Percentiles rank a stretch among this genome's conserved stretches.
Conservation (phyloP, 2,329 filamentous ascomycete species). For the Ilyonectria sp. region DNA sequence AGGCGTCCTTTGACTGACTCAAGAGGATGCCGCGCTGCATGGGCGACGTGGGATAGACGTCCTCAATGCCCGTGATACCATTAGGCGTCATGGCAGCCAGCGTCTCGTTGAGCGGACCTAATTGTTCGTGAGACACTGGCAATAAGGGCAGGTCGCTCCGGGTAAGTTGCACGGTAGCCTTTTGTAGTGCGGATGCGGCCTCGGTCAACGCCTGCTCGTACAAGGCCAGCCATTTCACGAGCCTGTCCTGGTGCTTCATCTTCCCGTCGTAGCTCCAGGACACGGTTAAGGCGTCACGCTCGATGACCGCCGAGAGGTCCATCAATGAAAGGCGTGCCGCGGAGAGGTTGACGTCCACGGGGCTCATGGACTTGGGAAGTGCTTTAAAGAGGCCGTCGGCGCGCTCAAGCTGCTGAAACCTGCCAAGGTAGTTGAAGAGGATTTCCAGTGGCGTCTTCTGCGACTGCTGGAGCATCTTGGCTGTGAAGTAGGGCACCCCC, state of each 20-base stretch:
- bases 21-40: conserved; percentile 29
- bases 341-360: background rate
- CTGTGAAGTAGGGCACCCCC: conserved; percentile 5
- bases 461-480: background rate
- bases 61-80: conserved; percentile 13
- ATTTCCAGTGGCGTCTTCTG: conserved; percentile 1
- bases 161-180: conserved; percentile 7
- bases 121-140: conserved; percentile 7
- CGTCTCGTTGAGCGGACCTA: conserved; percentile 15
- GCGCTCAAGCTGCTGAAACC: conserved; percentile 25
- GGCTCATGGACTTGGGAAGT: background rate
- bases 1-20: conserved; percentile 27
- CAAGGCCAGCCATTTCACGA: conserved; percentile 4
- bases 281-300: background rate
- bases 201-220: conserved; percentile 6
- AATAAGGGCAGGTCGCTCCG: conserved; percentile 18
- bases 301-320: conserved; percentile 10
- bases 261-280: conserved; percentile 5
- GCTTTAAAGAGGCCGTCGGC: conserved; percentile 11
- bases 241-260: conserved; percentile 10
- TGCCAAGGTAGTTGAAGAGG: conserved; percentile 21
- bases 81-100: conserved; percentile 2
- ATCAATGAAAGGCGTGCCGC: background rate
- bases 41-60: conserved; percentile 22
- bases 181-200: background rate